Base-by-base conservation (phyloP, 805 yeast species). In the Lipomyces kockii region DNA sequence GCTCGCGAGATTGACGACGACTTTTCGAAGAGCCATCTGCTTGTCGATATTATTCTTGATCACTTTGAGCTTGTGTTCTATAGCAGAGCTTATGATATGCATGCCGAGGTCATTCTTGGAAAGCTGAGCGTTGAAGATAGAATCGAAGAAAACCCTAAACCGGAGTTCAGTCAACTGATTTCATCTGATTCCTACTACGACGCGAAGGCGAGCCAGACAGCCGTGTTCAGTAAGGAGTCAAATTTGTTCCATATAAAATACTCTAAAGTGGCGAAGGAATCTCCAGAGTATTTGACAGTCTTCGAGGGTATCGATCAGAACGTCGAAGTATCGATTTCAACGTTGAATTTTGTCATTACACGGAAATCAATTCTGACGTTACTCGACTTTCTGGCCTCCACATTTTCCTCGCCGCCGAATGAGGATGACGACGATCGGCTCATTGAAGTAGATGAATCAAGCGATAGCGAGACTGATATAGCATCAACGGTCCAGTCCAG, bases 361-460 rank as follows among this genome's bases (percentile, higher is more conserved):
- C 86, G 98, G 59, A 89, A 86, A 74, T 89, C 97, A 0, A 78
- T 90, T 17, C 81, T 95, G 68, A 89, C 96, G 0, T 80, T 95
- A 14, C 78, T 94, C 70, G 94, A 92, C 76, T 95, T 89, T 76
- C 82, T 90, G 1, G 80, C 93, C 74, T 90, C 92, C 57, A 95
- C 98, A 0, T 95, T 95, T 76, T 89, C 97, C 0, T 46, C 70
- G 1, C 62, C 52, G n/a, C 58, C 64, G 8, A 29, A 20, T 35
- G 66, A 34, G 6, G 60, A 56, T 3, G 60, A 39, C 5, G 63
- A 46, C 8, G 63, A 65, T n/a, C 46, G 20, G 35, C 20, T 65
- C 1, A 37, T 60, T 27, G 67, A 65, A 52, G 46, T 67, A 2
- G 32, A 27, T 14, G 70, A 61, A 11, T 58, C 58, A 7, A 39